A percentile compares a stretch with the other conserved stretches of the same genome.
These are phyloP conservation scores for Coemansia sp. DNA, from an alignment of 371 early-diverging fungal species.

Conservation along the genomic window DNA sequence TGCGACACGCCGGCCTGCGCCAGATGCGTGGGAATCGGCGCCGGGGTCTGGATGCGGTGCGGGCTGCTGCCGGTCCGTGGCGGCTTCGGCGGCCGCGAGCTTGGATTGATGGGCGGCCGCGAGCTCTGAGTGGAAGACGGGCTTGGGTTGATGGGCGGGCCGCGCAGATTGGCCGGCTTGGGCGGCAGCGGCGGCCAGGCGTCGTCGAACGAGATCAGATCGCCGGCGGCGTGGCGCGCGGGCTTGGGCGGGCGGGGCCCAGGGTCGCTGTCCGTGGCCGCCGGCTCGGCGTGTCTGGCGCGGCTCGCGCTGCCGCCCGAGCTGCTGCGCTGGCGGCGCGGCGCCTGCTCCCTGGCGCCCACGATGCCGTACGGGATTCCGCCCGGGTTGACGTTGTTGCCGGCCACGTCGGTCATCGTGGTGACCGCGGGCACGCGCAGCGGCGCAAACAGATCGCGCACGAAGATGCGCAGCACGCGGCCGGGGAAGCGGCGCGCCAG, in stretches of 20 bases:
- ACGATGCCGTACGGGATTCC: constrained; percentile 32
- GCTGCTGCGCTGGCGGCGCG: no score
- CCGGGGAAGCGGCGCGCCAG: constrained; percentile 64
- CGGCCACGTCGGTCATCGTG: constrained; percentile 30
- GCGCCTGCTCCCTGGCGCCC: neutral
- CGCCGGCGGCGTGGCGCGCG: neutral
- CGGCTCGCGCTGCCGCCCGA: neutral
- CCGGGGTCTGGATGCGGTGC: neutral
- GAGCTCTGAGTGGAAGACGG: neutral
- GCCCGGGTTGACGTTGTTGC: constrained; percentile 12
- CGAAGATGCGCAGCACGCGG: constrained; percentile 77
- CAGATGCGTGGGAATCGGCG: no score
- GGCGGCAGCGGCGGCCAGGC: constrained; percentile 35
- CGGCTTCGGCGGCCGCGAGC: constrained; percentile 40
- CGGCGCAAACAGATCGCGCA: constrained; percentile 65
- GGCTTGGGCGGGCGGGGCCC: no score
- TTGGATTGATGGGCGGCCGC: neutral
- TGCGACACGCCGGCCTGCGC: neutral
- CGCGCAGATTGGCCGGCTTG: constrained; percentile 27
- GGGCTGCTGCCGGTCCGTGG: constrained; percentile 15
- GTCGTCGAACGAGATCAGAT: constrained; percentile 11
- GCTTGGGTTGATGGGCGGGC: neutral
- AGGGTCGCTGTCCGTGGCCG: no score
- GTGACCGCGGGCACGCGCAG: constrained; percentile 40
- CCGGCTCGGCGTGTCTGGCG: no score